Conservation (phyloP, 78 protist genomes). For the Isochrysis galbana region DNA sequence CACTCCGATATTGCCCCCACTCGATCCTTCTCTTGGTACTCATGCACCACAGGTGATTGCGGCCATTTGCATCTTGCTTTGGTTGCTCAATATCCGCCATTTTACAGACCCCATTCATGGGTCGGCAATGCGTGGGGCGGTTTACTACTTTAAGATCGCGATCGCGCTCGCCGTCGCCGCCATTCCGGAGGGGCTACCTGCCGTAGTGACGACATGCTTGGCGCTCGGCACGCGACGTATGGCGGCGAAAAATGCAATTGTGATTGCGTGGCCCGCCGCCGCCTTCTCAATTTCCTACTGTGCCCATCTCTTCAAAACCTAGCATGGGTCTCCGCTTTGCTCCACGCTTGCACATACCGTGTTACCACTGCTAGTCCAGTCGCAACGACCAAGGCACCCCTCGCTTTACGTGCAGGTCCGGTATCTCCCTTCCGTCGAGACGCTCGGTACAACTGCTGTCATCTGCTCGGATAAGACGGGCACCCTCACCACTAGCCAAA, state of each 20-base stretch:
- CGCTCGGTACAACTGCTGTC: slow-evolving; percentile 90
- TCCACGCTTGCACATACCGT: too few species aligned
- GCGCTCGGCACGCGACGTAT: slow-evolving; percentile 80
- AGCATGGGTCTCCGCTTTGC: too few species aligned
- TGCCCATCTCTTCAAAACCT: too few species aligned
- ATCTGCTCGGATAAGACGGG: slow-evolving; percentile 95
- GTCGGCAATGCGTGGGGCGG: not conserved
- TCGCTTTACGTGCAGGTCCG: too few species aligned
- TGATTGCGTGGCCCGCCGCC: not conserved
- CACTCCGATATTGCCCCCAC: too few species aligned
- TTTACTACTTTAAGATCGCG: slow-evolving; percentile 76
- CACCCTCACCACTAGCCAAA: not conserved
- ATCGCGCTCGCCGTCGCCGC: slow-evolving; percentile 90
- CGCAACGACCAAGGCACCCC: too few species aligned
- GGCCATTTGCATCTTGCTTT: slow-evolving; percentile 29
- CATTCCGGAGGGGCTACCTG: slow-evolving; percentile 95
- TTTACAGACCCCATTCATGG: slow-evolving; percentile 52
- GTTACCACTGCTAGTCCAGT: too few species aligned
- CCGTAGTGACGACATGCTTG: slow-evolving; percentile 83
- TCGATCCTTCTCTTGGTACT: too few species aligned
- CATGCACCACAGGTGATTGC: too few species aligned
- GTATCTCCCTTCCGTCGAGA: slow-evolving; percentile 85
- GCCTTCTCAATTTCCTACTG: too few species aligned
- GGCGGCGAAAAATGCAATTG: slow-evolving; percentile 61
- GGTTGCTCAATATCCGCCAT: slow-evolving; percentile 43